phyloP scores from a whole-genome alignment of 139 green algal genomes.

The Chlorella sp. region DNA sequence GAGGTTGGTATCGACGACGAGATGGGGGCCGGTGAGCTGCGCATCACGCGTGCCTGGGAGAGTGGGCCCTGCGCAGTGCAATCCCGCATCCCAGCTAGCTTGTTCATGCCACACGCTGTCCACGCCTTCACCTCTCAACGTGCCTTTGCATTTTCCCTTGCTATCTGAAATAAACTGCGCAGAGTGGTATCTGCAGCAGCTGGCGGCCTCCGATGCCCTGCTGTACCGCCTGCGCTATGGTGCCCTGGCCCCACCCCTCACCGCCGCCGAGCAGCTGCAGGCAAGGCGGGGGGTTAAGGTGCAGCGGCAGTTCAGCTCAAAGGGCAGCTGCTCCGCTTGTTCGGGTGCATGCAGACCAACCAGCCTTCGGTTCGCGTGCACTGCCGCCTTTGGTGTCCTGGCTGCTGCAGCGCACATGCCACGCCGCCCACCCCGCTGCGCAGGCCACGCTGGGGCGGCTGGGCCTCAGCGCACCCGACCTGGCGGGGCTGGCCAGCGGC shows the following conservation, averaged over 20 bases:
- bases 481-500: neutral
- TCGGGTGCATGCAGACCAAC: too few species aligned
- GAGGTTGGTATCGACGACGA: neutral
- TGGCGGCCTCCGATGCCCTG: neutral
- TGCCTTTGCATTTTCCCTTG: neutral
- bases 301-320: too few species aligned
- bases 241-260: neutral
- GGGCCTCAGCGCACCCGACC: neutral
- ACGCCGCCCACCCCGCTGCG: neutral
- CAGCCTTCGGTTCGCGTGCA: too few species aligned
- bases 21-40: neutral
- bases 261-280: neutral
- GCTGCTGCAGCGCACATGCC: neutral
- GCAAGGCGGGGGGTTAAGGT: too few species aligned
- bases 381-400: too few species aligned
- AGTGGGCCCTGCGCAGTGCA: too few species aligned
- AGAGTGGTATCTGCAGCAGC: constrained; percentile 6
- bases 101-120: too few species aligned
- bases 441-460: constrained; percentile 1
- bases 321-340: too few species aligned
- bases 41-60: too few species aligned
- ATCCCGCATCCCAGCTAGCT: too few species aligned
- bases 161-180: neutral
- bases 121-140: too few species aligned
- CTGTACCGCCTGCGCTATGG: neutral